Base-by-base conservation (phyloP, 768 basidiomycete species). In the Chlorophyllum brunneum region DNA sequence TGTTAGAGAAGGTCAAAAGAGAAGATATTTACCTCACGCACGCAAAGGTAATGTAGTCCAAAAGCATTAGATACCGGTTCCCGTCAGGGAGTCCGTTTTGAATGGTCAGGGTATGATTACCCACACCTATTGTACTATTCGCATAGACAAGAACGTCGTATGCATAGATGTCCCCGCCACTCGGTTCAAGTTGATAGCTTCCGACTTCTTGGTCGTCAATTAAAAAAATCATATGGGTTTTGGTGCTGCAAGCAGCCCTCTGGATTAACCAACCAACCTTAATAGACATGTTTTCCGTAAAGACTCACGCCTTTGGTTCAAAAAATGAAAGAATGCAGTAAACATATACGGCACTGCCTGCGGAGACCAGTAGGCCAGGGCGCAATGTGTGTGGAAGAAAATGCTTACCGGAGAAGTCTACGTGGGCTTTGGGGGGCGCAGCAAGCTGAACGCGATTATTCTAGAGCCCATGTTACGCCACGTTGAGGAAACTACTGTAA, bases 41-140 rank as follows among this genome's bases (percentile, higher is more conserved):
- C 55, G 41, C 33, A 24, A 43, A 58, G 10, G 16, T 26, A 11
- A 58, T 53, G 27, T 37, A 55, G 34, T 58, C 57, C 13, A 58
- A n/a, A 13, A 52, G 48, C 46, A 58, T 48, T 5, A 52, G 16
- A 48, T 47, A 43, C 44, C 33, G 40, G 8, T 18, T 36, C 10
- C 47, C 41, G 22, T 33, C 30, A 15, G 41, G 42, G 23, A 13
- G n/a, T 18, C 45, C 51, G 15, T 43, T 48, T 22, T 55, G 46
- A n/a, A 58, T 54, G 10, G 39, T 55, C 10, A 58, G 43, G 8
- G 36, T 51, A 37, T 56, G 57, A 18, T 42, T 31, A 20, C 51
- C 54, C 39, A 27, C 27, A 13, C 22, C 38, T 18, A 52, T 22
- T 4, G 46, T 27, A 33, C 33, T 48, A 26, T 48, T 45, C 9